phyloP scores from a whole-genome alignment of 306 rosid genomes.

The Amphicarpaea edgeworthii region DNA sequence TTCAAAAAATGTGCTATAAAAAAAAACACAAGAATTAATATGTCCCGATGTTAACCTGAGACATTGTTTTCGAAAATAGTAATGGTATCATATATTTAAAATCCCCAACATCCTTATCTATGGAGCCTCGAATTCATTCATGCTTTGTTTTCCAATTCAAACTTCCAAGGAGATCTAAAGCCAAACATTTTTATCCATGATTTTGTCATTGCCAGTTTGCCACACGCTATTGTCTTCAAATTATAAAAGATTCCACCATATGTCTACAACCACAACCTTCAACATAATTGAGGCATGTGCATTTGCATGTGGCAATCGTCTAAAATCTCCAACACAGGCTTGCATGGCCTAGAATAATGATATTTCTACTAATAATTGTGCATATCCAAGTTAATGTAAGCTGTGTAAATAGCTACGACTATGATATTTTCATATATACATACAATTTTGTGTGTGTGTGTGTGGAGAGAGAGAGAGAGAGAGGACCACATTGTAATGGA shows the following conservation, averaged over 20 bases:
- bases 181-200: neutral
- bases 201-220: neutral
- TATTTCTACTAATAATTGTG: neutral
- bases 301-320: slow-evolving; percentile 13
- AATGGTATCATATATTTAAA: neutral
- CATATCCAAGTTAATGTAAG: neutral
- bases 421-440: neutral
- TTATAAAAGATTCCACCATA: neutral
- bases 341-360: slow-evolving; percentile 4
- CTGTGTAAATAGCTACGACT: neutral
- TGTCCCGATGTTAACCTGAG: neutral
- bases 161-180: neutral
- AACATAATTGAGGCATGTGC: slow-evolving; percentile 32
- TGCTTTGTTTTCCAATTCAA: neutral
- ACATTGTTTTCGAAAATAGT: neutral
- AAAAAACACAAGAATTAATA: neutral
- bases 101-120: neutral
- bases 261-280: slow-evolving; percentile 13
- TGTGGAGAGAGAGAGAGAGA: neutral
- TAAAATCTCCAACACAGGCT: slow-evolving; percentile 1
- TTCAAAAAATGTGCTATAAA: neutral
- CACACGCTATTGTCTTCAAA: neutral
- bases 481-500: slow-evolving; percentile 27
- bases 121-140: slow-evolving; percentile 1
- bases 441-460: neutral